Base-by-base conservation (phyloP, 345 rosid genomes). In the Anacardium occidentale region DNA sequence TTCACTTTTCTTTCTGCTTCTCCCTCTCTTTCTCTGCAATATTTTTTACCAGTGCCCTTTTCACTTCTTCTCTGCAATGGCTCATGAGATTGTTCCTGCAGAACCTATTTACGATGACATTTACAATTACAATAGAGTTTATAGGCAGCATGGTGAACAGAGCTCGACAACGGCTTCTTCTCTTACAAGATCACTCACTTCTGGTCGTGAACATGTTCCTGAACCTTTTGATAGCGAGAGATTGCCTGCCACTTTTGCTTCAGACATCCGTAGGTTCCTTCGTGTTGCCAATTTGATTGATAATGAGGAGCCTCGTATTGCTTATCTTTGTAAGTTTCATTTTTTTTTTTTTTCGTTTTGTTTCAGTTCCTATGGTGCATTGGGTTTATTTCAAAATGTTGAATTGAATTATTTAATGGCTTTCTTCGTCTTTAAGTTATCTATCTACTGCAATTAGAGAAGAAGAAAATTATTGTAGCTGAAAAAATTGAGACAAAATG, bases 151-250 rank as follows among this genome's bases (percentile, higher is more conserved):
- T 11, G 51, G 3, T 47, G 51, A 12, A 10, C 1, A 15, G 6
- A 17, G 18, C 18, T 15, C 15, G 18, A 5, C 20, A 4, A 13
- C 1, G 18, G 18, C 53, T 18, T 50, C 53, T 47, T 47, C 51
- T 47, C 51, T 47, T 47, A 14, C 42, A 7, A 80, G 86, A 64
- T 82, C 84, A 15, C 79, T 85, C 69, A 78, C 87, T 47, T 60
- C 37, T 7, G 71, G 83, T 20, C 54, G 60, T 51, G 56, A 69
- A 57, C 80, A 85, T 68, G 83, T 69, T 22, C 80, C 87, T 44
- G 85, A 80, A 85, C 90, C 94, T 0, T 92, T 94, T 64, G 96
- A 90, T n/a, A 92, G 98, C 58, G 98, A 94, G 85, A 88, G 88
- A 80, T 56, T 94, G 78, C 98, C 98, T 2, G 68, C 94, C 60